A percentile compares a stretch with the other conserved stretches of the same genome.
Evolutionary conservation across 768 basidiomycete genomes (phyloP).

Genomic region (Sarcodon sp.): DNA sequence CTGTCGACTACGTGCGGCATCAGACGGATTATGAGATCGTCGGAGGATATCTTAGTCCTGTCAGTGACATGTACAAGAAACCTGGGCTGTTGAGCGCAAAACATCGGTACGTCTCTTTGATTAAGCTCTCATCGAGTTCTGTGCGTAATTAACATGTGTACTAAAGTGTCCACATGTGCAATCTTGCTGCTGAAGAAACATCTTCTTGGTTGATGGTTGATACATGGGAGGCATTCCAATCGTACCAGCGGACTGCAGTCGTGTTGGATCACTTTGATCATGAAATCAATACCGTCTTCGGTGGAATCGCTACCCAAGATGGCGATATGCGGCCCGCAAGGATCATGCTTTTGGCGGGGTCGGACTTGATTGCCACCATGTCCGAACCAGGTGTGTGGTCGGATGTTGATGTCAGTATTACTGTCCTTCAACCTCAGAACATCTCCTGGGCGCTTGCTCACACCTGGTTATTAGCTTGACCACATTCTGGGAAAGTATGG

Average conservation of each 20-base stretch:
- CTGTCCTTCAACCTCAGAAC: slow-evolving; percentile 3
- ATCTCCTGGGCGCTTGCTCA: slow-evolving; percentile 5
- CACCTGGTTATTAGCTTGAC: slow-evolving; percentile 52
- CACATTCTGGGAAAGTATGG: slow-evolving; percentile 95
- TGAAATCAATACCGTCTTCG: slow-evolving; percentile 78
- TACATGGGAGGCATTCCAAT: slow-evolving; percentile 92
- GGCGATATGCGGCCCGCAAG: slow-evolving; percentile 66
- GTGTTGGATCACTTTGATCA: slow-evolving; percentile 97
- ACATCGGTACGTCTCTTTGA: slow-evolving; percentile 60
- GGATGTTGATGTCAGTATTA: slow-evolving; percentile 70
- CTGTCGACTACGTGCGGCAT: slow-evolving; percentile 87
- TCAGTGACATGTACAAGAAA: slow-evolving; percentile 95
- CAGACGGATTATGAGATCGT: slow-evolving; percentile 90
- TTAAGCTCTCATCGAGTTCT: background rate
- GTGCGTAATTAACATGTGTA: slow-evolving; percentile 1
- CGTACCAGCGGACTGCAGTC: slow-evolving; percentile 91
- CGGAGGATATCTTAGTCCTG: slow-evolving; percentile 93
- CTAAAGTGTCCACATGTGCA: slow-evolving; percentile 75
- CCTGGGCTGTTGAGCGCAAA: slow-evolving; percentile 78
- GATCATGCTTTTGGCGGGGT: slow-evolving; percentile 94
- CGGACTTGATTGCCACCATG: slow-evolving; percentile 95
- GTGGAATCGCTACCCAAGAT: slow-evolving; percentile 64
- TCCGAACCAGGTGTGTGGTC: slow-evolving; percentile 98
- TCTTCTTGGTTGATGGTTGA: slow-evolving; percentile 96
- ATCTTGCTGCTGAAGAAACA: slow-evolving; percentile 80